Percentiles rank a stretch among this genome's conserved stretches.
These are phyloP conservation scores for Takakia lepidozioides DNA, from an alignment of 225 moss, liverwort and hornwort species.

Conservation along the genomic window DNA sequence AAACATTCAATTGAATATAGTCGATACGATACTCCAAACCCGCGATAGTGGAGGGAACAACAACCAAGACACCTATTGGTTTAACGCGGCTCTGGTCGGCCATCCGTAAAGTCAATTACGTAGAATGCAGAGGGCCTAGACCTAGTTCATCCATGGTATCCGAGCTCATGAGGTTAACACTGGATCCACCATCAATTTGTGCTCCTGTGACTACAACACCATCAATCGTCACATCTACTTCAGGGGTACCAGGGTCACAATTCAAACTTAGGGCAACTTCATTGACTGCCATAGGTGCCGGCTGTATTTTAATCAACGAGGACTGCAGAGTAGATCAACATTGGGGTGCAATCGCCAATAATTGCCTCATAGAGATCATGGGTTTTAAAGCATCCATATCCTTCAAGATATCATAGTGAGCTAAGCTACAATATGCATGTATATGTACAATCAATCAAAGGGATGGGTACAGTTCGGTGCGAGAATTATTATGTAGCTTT, in stretches of 20 bases:
- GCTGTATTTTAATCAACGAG: neutral
- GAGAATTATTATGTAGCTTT: too few species aligned
- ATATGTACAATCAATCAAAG: too few species aligned
- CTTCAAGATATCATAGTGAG: too few species aligned
- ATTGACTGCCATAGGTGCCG: neutral
- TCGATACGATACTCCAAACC: too few species aligned
- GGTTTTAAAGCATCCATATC: too few species aligned
- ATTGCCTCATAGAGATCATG: too few species aligned
- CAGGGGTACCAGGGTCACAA: conserved; percentile 1
- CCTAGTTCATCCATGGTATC: neutral
- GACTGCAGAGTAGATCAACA: neutral
- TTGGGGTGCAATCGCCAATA: neutral
- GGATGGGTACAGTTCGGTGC: too few species aligned
- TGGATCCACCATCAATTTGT: conserved; percentile 7
- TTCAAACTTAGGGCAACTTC: neutral
- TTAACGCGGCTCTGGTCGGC: too few species aligned
- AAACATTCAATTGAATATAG: too few species aligned
- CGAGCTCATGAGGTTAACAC: too few species aligned
- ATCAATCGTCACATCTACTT: neutral
- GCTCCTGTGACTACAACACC: neutral
- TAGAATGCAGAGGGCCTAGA: neutral
- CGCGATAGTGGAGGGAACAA: neutral
- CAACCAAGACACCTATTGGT: neutral
- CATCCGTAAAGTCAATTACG: neutral
- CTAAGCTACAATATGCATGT: too few species aligned